Percentiles rank a stretch among this genome's conserved stretches.
These are phyloP conservation scores for Fomitiporia mediterranea DNA, from an alignment of 1,284 basidiomycete genomes.

Conservation along the genomic window DNA sequence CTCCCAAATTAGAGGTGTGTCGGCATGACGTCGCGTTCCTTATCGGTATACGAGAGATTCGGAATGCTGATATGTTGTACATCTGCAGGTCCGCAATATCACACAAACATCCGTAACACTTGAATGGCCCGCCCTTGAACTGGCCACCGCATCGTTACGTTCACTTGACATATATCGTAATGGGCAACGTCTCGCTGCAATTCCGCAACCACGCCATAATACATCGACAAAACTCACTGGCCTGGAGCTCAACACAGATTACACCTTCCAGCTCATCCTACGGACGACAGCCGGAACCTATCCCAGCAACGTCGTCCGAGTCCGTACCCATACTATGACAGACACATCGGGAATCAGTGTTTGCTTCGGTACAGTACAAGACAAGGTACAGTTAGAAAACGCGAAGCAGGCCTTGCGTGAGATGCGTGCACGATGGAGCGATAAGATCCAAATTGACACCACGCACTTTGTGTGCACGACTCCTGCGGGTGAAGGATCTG, in stretches of 20 bases:
- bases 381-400: constrained; percentile 69
- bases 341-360: constrained; percentile 92
- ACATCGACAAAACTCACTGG: constrained; percentile 89
- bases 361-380: constrained; percentile 86
- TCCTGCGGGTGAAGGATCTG: constrained; percentile 61
- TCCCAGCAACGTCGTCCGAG: constrained; percentile 75
- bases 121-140: constrained; percentile 84
- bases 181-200: constrained; percentile 78
- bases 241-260: constrained; percentile 82
- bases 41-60: neutral
- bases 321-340: constrained; percentile 88
- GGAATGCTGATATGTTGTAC: neutral
- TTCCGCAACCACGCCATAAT: constrained; percentile 76
- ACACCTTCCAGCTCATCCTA: constrained; percentile 88
- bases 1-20: constrained; percentile 69
- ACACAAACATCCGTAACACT: constrained; percentile 94
- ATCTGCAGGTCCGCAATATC: constrained; percentile 73
- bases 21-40: neutral
- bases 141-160: constrained; percentile 81
- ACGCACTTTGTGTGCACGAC: constrained; percentile 96
- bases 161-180: constrained; percentile 91
- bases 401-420: constrained; percentile 72
- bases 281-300: constrained; percentile 87
- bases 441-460: constrained; percentile 93
- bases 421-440: constrained; percentile 85